phyloP scores from a whole-genome alignment of 768 basidiomycete species.

The Agaricus blazei region DNA sequence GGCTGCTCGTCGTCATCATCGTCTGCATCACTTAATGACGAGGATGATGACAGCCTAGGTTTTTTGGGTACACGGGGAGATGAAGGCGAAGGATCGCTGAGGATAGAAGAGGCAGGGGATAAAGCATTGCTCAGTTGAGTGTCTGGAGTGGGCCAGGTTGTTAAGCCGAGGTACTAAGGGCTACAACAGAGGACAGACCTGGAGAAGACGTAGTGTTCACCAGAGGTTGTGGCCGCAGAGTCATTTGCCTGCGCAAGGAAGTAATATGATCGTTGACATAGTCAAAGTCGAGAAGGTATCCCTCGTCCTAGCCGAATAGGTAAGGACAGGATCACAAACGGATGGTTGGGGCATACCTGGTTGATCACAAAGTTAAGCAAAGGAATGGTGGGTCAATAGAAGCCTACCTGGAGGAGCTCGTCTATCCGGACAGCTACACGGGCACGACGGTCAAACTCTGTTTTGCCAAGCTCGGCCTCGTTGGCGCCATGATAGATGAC shows the following conservation, averaged over 20 bases:
- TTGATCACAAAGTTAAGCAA: constrained; percentile 7
- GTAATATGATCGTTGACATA: constrained; percentile 68
- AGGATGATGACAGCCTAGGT: constrained; percentile 43
- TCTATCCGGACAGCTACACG: constrained; percentile 78
- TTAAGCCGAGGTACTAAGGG: neutral
- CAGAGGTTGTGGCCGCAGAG: constrained; percentile 41
- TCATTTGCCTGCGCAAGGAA: constrained; percentile 70
- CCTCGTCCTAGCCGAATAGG: constrained; percentile 50
- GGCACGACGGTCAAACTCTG: constrained; percentile 67
- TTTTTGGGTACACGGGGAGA: constrained; percentile 44
- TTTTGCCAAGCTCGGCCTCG: constrained; percentile 44
- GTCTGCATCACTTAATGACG: constrained; percentile 49
- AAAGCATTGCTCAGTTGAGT: constrained; percentile 24
- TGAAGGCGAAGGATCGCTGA: constrained; percentile 43
- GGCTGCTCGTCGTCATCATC: constrained; percentile 56
- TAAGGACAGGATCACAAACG: neutral
- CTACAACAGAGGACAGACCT: constrained; percentile 32
- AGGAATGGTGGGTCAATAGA: constrained; percentile 8
- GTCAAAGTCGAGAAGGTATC: constrained; percentile 73
- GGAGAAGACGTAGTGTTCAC: constrained; percentile 42
- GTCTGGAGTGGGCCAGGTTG: constrained; percentile 19
- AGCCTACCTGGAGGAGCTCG: constrained; percentile 67
- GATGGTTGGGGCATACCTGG: constrained; percentile 9
- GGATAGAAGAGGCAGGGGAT: constrained; percentile 45
- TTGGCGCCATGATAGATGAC: constrained; percentile 65